These are phyloP conservation scores for Xerocomellus intermedius DNA, from an alignment of 768 basidiomycete genomes.

Conservation along the genomic window DNA sequence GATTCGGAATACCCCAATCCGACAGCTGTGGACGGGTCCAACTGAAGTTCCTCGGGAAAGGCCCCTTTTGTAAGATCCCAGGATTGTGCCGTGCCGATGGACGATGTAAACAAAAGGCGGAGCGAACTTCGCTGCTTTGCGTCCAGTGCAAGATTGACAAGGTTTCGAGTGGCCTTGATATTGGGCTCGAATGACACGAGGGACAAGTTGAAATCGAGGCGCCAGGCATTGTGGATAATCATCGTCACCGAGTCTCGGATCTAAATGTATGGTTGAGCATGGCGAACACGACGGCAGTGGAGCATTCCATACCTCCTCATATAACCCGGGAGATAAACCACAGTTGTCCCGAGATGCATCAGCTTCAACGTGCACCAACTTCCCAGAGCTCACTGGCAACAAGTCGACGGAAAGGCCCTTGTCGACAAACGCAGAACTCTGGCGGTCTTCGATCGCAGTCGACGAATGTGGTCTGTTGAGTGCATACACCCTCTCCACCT, in stretches of 20 bases:
- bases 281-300: too few relatives aligned
- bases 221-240: conserved; percentile 27
- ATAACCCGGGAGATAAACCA: conserved; percentile 27
- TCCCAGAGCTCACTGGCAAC: conserved; percentile 29
- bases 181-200: conserved; percentile 20
- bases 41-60: neutral
- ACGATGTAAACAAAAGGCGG: neutral
- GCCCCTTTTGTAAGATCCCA: neutral
- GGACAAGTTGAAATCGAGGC: conserved; percentile 36
- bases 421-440: conserved; percentile 33
- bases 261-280: neutral
- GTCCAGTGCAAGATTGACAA: neutral
- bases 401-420: conserved; percentile 31
- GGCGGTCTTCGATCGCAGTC: conserved; percentile 22
- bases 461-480: neutral
- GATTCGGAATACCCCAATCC: neutral
- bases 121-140: neutral
- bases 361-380: conserved; percentile 39
- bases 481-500: conserved; percentile 29
- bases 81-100: neutral
- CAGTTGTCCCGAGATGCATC: conserved; percentile 31
- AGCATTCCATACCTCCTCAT: conserved; percentile 29
- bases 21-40: neutral
- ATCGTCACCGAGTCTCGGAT: conserved; percentile 23
- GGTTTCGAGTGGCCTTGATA: neutral